Evolutionary conservation across 192 early-diverging fungal species (phyloP).

Genomic region (Lobulomyces angularis): DNA sequence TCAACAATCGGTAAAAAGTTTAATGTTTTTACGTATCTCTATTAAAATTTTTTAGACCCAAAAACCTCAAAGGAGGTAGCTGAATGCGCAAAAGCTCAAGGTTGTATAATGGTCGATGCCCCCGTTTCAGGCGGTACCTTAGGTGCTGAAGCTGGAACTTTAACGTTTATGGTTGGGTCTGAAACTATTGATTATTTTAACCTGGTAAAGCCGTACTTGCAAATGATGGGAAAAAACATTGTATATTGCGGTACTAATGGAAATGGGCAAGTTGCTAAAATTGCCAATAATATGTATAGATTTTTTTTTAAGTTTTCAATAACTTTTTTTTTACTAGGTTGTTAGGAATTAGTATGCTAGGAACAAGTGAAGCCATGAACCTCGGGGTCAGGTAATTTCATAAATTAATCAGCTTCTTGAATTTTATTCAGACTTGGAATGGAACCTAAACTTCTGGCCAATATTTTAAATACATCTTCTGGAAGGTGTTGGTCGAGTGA

Average conservation of each 20-base stretch:
- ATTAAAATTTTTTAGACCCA: no score
- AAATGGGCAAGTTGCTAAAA: conserved; percentile 84
- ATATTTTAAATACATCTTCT: conserved; percentile 78
- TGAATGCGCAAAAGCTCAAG: conserved; percentile 39
- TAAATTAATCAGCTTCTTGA: no score
- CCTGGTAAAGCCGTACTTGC: conserved; percentile 35
- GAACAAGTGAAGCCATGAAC: conserved; percentile 81
- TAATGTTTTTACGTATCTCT: no score
- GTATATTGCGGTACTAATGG: conserved; percentile 73
- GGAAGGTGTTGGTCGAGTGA: conserved; percentile 91
- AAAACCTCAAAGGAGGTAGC: conserved; percentile 62
- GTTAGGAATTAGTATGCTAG: conserved; percentile 88
- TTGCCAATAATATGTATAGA: conserved; percentile 86
- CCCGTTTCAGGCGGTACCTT: conserved; percentile 90
- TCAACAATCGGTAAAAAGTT: no score
- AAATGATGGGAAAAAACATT: conserved; percentile 79
- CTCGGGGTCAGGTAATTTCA: conserved; percentile 74
- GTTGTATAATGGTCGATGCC: conserved; percentile 56
- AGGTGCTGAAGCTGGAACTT: conserved; percentile 75
- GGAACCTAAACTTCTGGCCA: conserved; percentile 68
- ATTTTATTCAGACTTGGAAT: conserved; percentile 83
- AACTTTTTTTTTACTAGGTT: conserved; percentile 42
- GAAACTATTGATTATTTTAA: conserved; percentile 44
- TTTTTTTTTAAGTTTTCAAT: no score
- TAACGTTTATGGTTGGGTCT: conserved; percentile 95